These are phyloP conservation scores for Puccinia hordei DNA, from an alignment of 1,284 basidiomycete species.

Conservation along the genomic window DNA sequence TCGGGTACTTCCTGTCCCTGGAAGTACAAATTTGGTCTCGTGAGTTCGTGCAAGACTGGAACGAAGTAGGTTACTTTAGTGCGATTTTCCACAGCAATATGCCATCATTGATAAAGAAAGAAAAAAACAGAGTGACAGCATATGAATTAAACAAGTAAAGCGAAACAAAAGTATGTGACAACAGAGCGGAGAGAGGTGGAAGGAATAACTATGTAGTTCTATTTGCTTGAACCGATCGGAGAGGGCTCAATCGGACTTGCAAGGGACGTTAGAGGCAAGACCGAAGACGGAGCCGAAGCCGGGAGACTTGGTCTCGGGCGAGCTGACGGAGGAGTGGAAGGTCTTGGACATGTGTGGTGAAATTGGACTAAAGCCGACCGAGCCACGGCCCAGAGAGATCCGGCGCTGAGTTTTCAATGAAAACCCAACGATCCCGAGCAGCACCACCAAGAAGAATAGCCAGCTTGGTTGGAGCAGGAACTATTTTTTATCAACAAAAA, in stretches of 20 bases:
- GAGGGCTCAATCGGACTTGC: slow-evolving; percentile 11
- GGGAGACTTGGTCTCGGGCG: background rate
- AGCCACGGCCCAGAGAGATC: background rate
- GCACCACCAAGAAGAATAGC: background rate
- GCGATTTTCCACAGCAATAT: too few species aligned
- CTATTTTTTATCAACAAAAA: background rate
- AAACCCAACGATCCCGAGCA: background rate
- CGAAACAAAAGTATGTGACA: background rate
- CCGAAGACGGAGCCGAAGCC: slow-evolving; percentile 13
- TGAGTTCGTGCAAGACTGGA: too few species aligned
- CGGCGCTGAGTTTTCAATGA: background rate
- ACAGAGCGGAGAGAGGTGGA: background rate
- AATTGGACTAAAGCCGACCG: background rate
- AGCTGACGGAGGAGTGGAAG: background rate
- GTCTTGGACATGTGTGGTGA: background rate
- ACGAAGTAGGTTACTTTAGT: too few species aligned
- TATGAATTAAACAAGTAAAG: background rate
- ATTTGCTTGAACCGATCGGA: background rate
- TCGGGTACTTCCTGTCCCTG: too few species aligned
- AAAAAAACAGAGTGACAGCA: background rate
- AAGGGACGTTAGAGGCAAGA: slow-evolving; percentile 11
- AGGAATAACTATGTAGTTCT: background rate
- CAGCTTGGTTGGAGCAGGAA: background rate
- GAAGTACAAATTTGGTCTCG: too few species aligned
- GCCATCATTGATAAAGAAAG: too few species aligned